Evolutionary conservation across 805 yeast genomes (phyloP), one percentile per base, ranked within the genome.

Genomic region (Metschnikowia peoriensis): DNA sequence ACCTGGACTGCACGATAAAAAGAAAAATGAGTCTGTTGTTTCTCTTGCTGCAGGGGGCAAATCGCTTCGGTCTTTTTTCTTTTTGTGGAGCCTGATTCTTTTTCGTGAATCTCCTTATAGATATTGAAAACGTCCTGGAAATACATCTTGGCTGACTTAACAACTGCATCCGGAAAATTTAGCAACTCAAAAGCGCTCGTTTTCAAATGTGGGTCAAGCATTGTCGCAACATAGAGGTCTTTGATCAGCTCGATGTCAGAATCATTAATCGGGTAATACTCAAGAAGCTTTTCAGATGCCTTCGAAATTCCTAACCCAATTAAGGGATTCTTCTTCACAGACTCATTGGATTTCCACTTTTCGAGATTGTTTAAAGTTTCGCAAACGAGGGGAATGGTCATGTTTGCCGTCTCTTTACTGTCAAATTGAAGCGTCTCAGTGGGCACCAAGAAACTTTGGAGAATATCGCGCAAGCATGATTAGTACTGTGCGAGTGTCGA

Each of bases 121-220:
- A 41, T 34, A 45, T 45, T 34, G 15, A 38, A 45, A 5, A 27
- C 41, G 17, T 45, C 38, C 4, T 28, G 17, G 48, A 45, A 45
- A 11, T 44, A 44, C 16, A 17, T 32, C 35, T 44, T 40, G 40
- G 47, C 47, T 12, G 47, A 40, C 16, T 4, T 14, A 15, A 44
- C 8, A 44, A 28, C 32, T 39, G 22, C 9, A 8, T 11, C 12
- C 7, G n/a, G 10, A 7, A 28, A 4, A 5, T 34, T 28, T 9
- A 45, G 7, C 35, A 38, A 38, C 22, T 22, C 22, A 7, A 45
- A 45, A 38, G n/a, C 4, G 6, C 22, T 15, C 27, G 9, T 11
- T n/a, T 45, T 45, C 37, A 45, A 14, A 38, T 28, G 48, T 14
- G 48, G 48, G 28, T 45, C 48, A 35, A 46, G 49, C 44, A 46